phyloP scores from a whole-genome alignment of 192 early-diverging fungal species.

The Obelidium mucronatum region DNA sequence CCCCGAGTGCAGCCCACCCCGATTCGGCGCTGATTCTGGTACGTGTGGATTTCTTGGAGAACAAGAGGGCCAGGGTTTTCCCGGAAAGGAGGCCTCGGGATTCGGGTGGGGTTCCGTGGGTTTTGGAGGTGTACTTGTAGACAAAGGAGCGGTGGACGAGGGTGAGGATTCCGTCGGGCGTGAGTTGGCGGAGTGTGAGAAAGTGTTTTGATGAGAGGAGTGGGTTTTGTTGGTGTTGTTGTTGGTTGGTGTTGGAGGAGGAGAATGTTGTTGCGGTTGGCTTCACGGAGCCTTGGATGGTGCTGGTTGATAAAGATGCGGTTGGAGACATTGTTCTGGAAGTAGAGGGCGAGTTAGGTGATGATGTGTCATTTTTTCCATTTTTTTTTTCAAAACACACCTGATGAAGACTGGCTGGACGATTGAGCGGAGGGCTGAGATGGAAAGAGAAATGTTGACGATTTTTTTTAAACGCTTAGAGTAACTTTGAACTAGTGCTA shows the following conservation, averaged over 20 bases:
- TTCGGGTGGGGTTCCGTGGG: not conserved
- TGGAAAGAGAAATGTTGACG: not conserved
- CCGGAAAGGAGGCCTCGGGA: slow-evolving; percentile 52
- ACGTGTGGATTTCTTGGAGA: slow-evolving; percentile 95
- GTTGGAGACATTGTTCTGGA: not conserved
- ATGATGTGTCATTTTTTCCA: no score
- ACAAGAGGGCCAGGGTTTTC: slow-evolving; percentile 90
- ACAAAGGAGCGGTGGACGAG: slow-evolving; percentile 81
- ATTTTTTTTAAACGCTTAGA: not conserved
- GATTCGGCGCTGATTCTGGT: slow-evolving; percentile 95
- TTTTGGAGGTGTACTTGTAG: slow-evolving; percentile 70
- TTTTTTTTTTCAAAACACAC: no score
- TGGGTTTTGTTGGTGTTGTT: not conserved
- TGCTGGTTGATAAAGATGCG: not conserved
- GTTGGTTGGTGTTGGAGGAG: not conserved
- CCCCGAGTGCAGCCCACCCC: slow-evolving; percentile 90
- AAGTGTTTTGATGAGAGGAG: slow-evolving; percentile 56
- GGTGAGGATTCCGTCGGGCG: slow-evolving; percentile 76
- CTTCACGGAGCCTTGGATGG: no score
- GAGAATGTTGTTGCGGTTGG: no score
- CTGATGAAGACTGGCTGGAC: no score
- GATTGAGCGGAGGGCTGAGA: slow-evolving; percentile 1
- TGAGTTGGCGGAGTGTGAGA: slow-evolving; percentile 83
- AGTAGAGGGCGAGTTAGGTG: no score
- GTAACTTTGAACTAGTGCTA: not conserved